Evolutionary conservation across 2,329 filamentous ascomycete species (phyloP).

Genomic region (Trichophyton rubrum): DNA sequence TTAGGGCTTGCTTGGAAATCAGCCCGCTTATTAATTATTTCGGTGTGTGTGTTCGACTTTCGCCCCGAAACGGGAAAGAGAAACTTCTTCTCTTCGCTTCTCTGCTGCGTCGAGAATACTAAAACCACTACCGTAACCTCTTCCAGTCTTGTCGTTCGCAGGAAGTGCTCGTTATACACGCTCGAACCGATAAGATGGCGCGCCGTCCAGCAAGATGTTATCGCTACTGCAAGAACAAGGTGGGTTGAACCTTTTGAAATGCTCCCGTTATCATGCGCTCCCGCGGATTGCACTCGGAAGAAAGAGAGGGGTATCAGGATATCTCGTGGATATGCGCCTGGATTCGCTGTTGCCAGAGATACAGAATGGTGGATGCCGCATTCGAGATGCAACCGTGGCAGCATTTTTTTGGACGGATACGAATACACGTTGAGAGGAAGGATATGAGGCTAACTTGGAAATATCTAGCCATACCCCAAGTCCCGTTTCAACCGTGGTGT

Average conservation of each 20-base stretch:
- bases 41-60: conserved; percentile 1
- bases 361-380: not conserved
- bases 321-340: not conserved
- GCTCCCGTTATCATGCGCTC: not conserved
- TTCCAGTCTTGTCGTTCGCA: conserved; percentile 32
- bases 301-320: not conserved
- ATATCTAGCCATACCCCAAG: conserved; percentile 81
- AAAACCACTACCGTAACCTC: conserved; percentile 20
- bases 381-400: not conserved
- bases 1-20: conserved; percentile 34
- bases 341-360: not conserved
- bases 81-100: conserved; percentile 1
- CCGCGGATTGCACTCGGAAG: not conserved
- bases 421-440: not conserved
- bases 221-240: conserved; percentile 99
- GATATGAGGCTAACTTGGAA: not conserved
- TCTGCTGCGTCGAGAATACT: conserved; percentile 21
- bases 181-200: conserved; percentile 72
- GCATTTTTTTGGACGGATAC: too few species aligned
- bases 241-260: conserved; percentile 39
- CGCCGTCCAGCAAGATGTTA: conserved; percentile 99
- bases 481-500: conserved; percentile 99
- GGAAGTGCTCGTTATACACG: conserved; percentile 35
- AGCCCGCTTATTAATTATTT: conserved; percentile 8
- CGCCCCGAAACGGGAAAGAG: conserved; percentile 3